Conservation (phyloP, 768 basidiomycete species). For the Suillus luteus region DNA sequence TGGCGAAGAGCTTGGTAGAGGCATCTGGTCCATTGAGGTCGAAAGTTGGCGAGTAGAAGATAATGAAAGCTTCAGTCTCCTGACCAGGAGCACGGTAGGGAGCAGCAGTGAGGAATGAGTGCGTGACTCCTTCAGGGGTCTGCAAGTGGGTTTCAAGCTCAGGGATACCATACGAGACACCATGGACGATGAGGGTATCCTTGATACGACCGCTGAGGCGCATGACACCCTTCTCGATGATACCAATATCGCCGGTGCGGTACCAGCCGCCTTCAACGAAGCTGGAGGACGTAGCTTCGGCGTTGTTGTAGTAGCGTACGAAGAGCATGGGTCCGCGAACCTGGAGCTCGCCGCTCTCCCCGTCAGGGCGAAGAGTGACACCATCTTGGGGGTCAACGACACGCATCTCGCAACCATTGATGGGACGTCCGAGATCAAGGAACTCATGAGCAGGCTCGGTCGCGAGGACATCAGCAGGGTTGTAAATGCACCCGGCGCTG, state of each 20-base stretch:
- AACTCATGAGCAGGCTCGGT: constrained; percentile 32
- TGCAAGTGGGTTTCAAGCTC: constrained; percentile 41
- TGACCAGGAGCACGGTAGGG: constrained; percentile 38
- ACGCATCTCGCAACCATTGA: constrained; percentile 38
- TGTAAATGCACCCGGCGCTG: constrained; percentile 43
- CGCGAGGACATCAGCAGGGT: constrained; percentile 29
- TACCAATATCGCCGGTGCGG: constrained; percentile 57
- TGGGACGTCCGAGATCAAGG: constrained; percentile 38
- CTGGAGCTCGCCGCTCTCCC: constrained; percentile 41
- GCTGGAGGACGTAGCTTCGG: constrained; percentile 45
- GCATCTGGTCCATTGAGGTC: constrained; percentile 28
- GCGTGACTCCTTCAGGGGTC: constrained; percentile 35
- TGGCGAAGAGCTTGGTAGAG: constrained; percentile 23
- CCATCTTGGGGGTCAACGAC: constrained; percentile 34
- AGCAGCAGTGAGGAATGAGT: constrained; percentile 36
- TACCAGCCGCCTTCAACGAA: constrained; percentile 57
- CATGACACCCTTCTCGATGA: constrained; percentile 36
- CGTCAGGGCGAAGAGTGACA: constrained; percentile 26
- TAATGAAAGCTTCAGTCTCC: constrained; percentile 42
- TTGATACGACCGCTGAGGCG: constrained; percentile 41
- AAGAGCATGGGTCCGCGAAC: constrained; percentile 42
- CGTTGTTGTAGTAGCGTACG: constrained; percentile 50
- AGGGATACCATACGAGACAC: constrained; percentile 38
- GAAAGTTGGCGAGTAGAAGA: constrained; percentile 39
- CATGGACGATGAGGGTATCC: constrained; percentile 42